phyloP scores from a whole-genome alignment of 1,284 basidiomycete genomes.

The Irpex rosettiformis region DNA sequence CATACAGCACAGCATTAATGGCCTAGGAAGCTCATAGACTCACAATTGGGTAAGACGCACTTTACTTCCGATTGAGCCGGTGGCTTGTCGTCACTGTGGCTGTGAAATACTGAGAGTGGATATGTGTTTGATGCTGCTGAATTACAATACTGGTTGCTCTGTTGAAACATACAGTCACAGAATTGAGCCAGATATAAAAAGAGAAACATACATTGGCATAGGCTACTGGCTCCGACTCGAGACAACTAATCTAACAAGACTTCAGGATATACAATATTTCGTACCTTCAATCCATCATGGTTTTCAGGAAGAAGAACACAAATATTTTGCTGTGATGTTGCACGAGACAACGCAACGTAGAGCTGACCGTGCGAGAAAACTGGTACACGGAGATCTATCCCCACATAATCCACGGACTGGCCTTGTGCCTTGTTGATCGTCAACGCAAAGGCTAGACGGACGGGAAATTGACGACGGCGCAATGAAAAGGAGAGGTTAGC shows the following conservation, averaged over 20 bases:
- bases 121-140: too few relatives aligned
- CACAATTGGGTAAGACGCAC: too few relatives aligned
- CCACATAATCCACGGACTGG: conserved; percentile 32
- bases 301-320: conserved; percentile 28
- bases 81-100: too few relatives aligned
- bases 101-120: too few relatives aligned
- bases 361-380: conserved; percentile 43
- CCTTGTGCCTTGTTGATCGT: conserved; percentile 44
- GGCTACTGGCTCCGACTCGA: too few relatives aligned
- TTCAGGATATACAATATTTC: conserved; percentile 30
- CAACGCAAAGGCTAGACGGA: conserved; percentile 38
- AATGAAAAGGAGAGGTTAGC: conserved; percentile 25
- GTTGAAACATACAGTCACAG: too few relatives aligned
- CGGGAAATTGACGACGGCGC: conserved; percentile 34
- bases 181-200: too few relatives aligned
- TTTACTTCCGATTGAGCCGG: too few relatives aligned
- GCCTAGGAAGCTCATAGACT: too few relatives aligned
- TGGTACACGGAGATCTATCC: conserved; percentile 29
- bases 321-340: conserved; percentile 25
- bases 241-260: conserved; percentile 14
- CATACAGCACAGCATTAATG: too few relatives aligned
- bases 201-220: too few relatives aligned
- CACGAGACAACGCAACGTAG: conserved; percentile 40
- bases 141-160: too few relatives aligned
- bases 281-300: conserved; percentile 15